Evolutionary conservation across 192 early-diverging fungal genomes (phyloP), one percentile per base, ranked within the genome.

Genomic region (Entomortierella chlamydospora): DNA sequence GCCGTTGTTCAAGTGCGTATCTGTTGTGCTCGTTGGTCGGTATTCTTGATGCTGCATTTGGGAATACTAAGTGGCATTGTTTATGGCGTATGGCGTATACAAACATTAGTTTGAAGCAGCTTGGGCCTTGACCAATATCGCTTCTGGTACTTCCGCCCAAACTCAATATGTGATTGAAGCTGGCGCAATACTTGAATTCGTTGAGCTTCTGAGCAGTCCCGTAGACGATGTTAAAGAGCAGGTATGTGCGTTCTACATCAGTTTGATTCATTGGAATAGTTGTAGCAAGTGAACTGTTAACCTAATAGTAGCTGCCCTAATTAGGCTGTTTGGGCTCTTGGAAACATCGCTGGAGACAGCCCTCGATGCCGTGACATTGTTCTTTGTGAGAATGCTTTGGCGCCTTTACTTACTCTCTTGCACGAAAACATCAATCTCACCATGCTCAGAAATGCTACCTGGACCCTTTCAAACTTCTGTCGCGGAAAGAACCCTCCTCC

Each of bases 391-490:
- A 93, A 94, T 58, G 95, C 95, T 17, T 86, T 99, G 58, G 86
- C 83, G 59, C 96, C 98, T n/a, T 84, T 99, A 53, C 81, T 98
- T 42, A 84, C 81, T 34, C 91, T 99, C 25, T 88, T 99, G 22
- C 93, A 91, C 70, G 95, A 95, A 66, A 84, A 90, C 80, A 91
- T 94, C 87, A 99, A 99, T 85, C 78, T 97, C 30, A 94, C 96
- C 33, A 97, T 99, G 98, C 87, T 98, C 70, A 89, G 97, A 67
- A 99, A 99, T 83, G 97, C 98, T n/a, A 97, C 98, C 30, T 99
- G 98, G 98, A 97, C 97, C 13, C 87, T 99, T 29, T 97, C 95
- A 58, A 99, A 99, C 90, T 94, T 99, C 81, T 99, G 98, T 86
- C 91, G 98, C 37, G 97, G 98, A 71, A 98, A 98, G 87, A 94